phyloP scores from a whole-genome alignment of 805 yeast species.

The Cyberlindnera samutprakarnensis region DNA sequence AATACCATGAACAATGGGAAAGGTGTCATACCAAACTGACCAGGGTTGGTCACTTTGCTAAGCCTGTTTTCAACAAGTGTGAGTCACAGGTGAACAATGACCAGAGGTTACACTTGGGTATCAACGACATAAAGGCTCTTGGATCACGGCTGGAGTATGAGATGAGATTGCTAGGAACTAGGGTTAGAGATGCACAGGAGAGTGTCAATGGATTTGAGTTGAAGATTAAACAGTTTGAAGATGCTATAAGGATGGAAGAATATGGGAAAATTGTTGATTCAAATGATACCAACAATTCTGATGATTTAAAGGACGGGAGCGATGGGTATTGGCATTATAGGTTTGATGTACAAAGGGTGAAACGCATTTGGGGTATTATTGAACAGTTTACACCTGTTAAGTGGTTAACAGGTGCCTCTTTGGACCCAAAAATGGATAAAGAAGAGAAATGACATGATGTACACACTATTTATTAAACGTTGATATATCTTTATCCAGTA shows the following conservation, averaged over 20 bases:
- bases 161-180: slow-evolving; percentile 46
- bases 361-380: slow-evolving; percentile 7
- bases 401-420: slow-evolving; percentile 3
- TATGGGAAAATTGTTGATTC: too few relatives aligned
- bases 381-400: slow-evolving; percentile 9
- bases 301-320: neutral
- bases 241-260: slow-evolving; percentile 8
- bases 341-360: slow-evolving; percentile 7
- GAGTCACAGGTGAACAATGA: slow-evolving; percentile 18
- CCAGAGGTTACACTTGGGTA: slow-evolving; percentile 30
- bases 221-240: slow-evolving; percentile 29
- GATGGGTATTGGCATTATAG: neutral
- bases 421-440: too few relatives aligned
- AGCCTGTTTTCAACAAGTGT: slow-evolving; percentile 15
- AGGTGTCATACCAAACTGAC: slow-evolving; percentile 1
- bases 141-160: slow-evolving; percentile 62
- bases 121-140: slow-evolving; percentile 44
- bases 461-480: too few relatives aligned
- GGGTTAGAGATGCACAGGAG: slow-evolving; percentile 63
- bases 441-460: too few relatives aligned
- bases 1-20: slow-evolving; percentile 2
- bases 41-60: slow-evolving; percentile 9
- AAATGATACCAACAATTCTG: too few relatives aligned
- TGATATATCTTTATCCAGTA: neutral
- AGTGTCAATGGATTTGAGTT: slow-evolving; percentile 38